Evolutionary conservation across 441 rosid genomes (phyloP).

Genomic region (Lepidium campestre): DNA sequence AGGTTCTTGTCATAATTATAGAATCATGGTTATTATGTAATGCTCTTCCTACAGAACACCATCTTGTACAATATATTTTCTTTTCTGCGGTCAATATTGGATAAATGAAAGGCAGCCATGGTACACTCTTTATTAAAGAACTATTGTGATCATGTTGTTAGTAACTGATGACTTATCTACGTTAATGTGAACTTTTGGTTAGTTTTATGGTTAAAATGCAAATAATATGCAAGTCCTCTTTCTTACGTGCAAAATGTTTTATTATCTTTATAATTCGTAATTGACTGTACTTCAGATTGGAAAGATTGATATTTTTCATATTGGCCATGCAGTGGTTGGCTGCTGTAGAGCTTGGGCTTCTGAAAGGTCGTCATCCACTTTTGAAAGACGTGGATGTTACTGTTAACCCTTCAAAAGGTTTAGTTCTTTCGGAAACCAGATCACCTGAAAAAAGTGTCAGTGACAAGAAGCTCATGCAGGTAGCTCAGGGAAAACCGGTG

Average conservation of each 20-base stretch:
- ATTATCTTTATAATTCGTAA: neutral
- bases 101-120: neutral
- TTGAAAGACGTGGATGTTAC: slow-evolving; percentile 77
- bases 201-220: neutral
- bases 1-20: neutral
- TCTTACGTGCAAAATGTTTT: neutral
- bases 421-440: slow-evolving; percentile 44
- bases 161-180: neutral
- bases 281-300: slow-evolving; percentile 4
- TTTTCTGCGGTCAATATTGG: neutral
- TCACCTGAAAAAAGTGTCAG: slow-evolving; percentile 31
- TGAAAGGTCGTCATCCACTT: slow-evolving; percentile 98
- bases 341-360: slow-evolving; percentile 93
- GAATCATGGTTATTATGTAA: neutral
- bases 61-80: neutral
- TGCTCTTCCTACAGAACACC: neutral
- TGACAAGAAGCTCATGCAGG: slow-evolving; percentile 42
- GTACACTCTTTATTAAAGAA: slow-evolving; percentile 7
- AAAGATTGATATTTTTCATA: slow-evolving; percentile 26
- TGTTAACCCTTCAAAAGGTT: slow-evolving; percentile 65
- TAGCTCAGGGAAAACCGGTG: slow-evolving; percentile 30
- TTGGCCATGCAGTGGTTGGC: slow-evolving; percentile 77
- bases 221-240: slow-evolving; percentile 2
- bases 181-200: neutral
- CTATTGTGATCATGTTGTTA: neutral